Evolutionary conservation across 176 grass and related monocot species (phyloP), one percentile per base, ranked within the genome.

Genomic region (Hyparrhenia diplandra): DNA sequence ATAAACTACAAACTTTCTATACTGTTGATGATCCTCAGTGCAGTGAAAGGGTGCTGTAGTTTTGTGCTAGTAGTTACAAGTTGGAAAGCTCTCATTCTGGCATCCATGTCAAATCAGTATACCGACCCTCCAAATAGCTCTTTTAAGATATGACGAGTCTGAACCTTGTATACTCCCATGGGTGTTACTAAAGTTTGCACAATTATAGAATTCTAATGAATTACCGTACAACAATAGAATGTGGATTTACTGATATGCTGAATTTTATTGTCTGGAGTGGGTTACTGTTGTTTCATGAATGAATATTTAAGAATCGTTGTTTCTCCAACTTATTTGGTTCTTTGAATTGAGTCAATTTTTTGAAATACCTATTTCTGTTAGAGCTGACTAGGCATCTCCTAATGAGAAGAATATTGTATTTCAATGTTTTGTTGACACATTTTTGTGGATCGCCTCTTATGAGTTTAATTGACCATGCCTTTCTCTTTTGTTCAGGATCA

Each of bases 401-500:
- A 76, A 60, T 28, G 27, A 27, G 23, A 55, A 11, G 36, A 62
- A 62, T 73, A 57, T 65, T 28, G 2, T 28, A 3, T 63, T 25
- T 27, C 13, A 61, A 36, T 32, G 27, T 60, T 39, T 64, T 89
- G 18, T 80, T 16, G 13, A 4, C 47, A 13, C 47, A 10, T 4
- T 64, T 81, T 28, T 24, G 55, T 74, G 32, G 25, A 6, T 29
- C 69, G 23, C 39, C 72, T 28, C 9, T 71, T 60, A 66, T 47
- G 0, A 49, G 8, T 73, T 64, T 21, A 79, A 16, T 61, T 87
- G 84, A 90, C 43, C 30, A 46, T 71, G 51, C 36, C 54, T 73
- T 87, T 25, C 28, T 79, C 34, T 76, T 64, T 45, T 81, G 45
- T 80, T 23, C 83, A 99, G 96, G 89, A 93, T 99, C 27, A 90